phyloP scores from a whole-genome alignment of 257 asterid genomes.

The Solanum lycopersicoides region DNA sequence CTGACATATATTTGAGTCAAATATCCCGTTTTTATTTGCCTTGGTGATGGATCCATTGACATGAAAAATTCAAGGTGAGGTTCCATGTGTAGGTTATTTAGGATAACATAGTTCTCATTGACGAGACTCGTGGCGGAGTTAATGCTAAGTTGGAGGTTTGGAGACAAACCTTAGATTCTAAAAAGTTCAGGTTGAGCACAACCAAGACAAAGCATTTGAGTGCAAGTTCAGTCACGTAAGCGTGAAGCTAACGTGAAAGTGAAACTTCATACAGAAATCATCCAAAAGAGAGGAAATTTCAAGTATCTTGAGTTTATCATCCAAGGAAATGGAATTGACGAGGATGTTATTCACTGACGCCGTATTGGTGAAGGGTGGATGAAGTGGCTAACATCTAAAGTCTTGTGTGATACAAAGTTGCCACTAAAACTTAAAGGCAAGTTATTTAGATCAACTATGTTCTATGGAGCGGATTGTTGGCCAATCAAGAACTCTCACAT shows the following conservation, averaged over 20 bases:
- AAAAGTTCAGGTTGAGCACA: neutral
- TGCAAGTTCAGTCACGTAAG: neutral
- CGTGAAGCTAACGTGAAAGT: neutral
- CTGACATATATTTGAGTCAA: neutral
- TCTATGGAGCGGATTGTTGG: neutral
- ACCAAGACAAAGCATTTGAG: neutral
- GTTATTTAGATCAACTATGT: neutral
- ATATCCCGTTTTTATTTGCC: neutral
- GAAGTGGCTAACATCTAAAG: neutral
- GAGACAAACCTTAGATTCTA: neutral
- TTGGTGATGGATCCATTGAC: neutral
- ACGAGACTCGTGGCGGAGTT: neutral
- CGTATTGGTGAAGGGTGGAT: neutral
- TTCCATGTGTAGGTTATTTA: neutral
- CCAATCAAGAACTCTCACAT: neutral
- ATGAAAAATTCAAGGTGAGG: neutral
- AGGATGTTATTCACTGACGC: neutral
- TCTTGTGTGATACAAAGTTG: neutral
- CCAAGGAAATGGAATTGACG: neutral
- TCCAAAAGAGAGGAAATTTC: neutral
- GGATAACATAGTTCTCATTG: neutral
- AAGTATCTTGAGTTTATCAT: neutral
- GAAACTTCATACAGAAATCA: neutral
- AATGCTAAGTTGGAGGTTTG: neutral
- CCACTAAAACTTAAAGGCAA: neutral